Percentiles rank a stretch among this genome's conserved stretches.
These are phyloP conservation scores for barley (Hordeum vulgare) DNA, from an alignment of 176 grass and related monocot genomes.

Conservation along the genomic window MorexV3_pseudomolecules_assembly NC_058521.1:583808044-583808543, in stretches of 20 bases:
- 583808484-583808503: too few species aligned
- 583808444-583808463: too few species aligned
- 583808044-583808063: slow-evolving; percentile 11
- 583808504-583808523: too few species aligned
- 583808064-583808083: slow-evolving; percentile 15
- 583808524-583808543: too few species aligned
- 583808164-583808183: slow-evolving; percentile 30
- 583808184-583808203: slow-evolving; percentile 34
- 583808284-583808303: slow-evolving; percentile 18
- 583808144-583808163: slow-evolving; percentile 33
- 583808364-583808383: background rate
- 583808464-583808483: too few species aligned
- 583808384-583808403: background rate
- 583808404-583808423: too few species aligned
- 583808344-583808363: background rate
- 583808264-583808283: slow-evolving; percentile 17
- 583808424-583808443: too few species aligned
- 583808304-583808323: slow-evolving; percentile 37
- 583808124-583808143: slow-evolving; percentile 22
- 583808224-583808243: slow-evolving; percentile 25
- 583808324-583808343: slow-evolving; percentile 18
- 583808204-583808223: slow-evolving; percentile 17
- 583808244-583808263: slow-evolving; percentile 36
- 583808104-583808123: background rate
- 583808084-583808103: slow-evolving; percentile 9